phyloP scores from a whole-genome alignment of 179 eudicot species.

The Beta macrorhiza region DNA sequence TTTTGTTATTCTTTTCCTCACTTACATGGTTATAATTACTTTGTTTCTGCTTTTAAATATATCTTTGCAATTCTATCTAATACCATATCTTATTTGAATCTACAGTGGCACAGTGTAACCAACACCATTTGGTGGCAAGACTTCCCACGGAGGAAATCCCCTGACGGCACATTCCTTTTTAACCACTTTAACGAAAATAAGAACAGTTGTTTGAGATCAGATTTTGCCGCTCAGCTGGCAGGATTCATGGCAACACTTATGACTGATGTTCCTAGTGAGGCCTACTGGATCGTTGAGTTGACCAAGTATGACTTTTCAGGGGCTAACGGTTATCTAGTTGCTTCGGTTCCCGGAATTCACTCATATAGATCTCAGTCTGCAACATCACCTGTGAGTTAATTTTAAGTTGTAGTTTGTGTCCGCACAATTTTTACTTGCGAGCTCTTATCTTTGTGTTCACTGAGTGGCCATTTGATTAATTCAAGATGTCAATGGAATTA shows the following conservation, averaged over 20 bases:
- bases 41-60: slow-evolving; percentile 6
- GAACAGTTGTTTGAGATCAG: slow-evolving; percentile 44
- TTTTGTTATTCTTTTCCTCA: neutral
- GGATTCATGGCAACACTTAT: slow-evolving; percentile 79
- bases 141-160: slow-evolving; percentile 55
- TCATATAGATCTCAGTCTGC: slow-evolving; percentile 42
- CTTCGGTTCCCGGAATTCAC: slow-evolving; percentile 90
- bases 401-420: neutral
- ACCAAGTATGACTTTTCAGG: slow-evolving; percentile 72
- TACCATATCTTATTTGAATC: slow-evolving; percentile 19
- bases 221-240: slow-evolving; percentile 94
- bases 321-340: slow-evolving; percentile 71
- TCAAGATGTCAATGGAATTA: neutral
- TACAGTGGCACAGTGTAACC: slow-evolving; percentile 83
- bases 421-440: neutral
- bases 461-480: neutral
- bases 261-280: slow-evolving; percentile 74
- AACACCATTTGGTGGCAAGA: slow-evolving; percentile 99
- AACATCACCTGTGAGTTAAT: slow-evolving; percentile 49
- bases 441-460: neutral
- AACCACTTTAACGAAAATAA: slow-evolving; percentile 33
- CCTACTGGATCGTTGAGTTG: slow-evolving; percentile 73
- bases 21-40: neutral
- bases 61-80: neutral
- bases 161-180: slow-evolving; percentile 62